phyloP scores from a whole-genome alignment of 768 basidiomycete species.

The Rhodocollybia butyracea region DNA sequence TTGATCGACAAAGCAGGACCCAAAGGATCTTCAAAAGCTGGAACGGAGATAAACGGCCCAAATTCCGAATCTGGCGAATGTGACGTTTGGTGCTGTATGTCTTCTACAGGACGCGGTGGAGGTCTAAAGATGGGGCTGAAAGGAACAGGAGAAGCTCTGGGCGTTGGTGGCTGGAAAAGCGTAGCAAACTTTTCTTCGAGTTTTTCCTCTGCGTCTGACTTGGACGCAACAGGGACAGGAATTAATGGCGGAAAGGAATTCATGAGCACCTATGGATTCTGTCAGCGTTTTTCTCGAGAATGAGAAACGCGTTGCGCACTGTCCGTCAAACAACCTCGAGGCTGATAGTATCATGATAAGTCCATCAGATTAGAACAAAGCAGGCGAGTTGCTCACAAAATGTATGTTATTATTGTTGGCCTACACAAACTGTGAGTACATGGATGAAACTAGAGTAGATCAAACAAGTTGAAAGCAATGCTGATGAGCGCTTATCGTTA shows the following conservation, averaged over 20 bases:
- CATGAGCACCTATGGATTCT: not conserved
- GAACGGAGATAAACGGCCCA: constrained; percentile 59
- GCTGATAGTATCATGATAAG: no score
- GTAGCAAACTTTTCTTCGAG: constrained; percentile 38
- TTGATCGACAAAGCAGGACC: not conserved
- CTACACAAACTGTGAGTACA: no score
- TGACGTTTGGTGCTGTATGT: constrained; percentile 14
- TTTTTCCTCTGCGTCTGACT: constrained; percentile 20
- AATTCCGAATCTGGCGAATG: constrained; percentile 48
- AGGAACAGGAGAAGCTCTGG: constrained; percentile 28
- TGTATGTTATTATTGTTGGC: no score
- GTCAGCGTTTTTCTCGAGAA: no score
- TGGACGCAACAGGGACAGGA: not conserved
- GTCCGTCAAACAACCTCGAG: no score
- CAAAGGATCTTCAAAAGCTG: constrained; percentile 50
- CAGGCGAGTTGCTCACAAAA: no score
- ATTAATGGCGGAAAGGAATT: constrained; percentile 6
- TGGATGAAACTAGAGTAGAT: no score
- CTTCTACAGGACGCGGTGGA: not conserved
- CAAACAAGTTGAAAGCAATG: no score
- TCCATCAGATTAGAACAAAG: no score
- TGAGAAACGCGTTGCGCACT: no score
- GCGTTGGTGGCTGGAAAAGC: constrained; percentile 40
- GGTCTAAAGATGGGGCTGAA: not conserved
- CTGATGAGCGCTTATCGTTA: no score